Base-by-base conservation (phyloP, 192 early-diverging fungal species). In the Entophlyctis helioformis region DNA sequence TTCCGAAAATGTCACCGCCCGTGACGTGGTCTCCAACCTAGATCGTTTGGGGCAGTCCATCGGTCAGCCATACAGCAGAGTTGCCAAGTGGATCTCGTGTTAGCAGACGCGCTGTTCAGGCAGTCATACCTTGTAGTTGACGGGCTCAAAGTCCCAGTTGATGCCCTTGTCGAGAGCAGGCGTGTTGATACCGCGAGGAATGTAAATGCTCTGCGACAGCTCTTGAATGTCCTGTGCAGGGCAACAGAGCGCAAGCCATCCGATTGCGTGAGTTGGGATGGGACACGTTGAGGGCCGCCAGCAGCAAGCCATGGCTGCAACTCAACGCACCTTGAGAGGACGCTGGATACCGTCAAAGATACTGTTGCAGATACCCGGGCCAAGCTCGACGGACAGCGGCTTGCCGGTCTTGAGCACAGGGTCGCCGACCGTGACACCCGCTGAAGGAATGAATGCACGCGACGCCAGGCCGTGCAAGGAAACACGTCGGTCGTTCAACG, bases 331-430 rank as follows among this genome's bases (percentile, higher is more conserved):
- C 71, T 91, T 87, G 44, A 99, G 72, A 21, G 96, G 96, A 53
- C 96, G 83, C 65, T 99, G 96, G 63, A 99, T 99, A 57, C 96
- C 96, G 55, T 99, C 96, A 62, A 87, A 99, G 49, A 96, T 99
- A 72, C 93, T 96, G 51, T 80, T 77, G 75, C 82, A 84, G 41
- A 66, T 79, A 69, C 94, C 96, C 53, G 96, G 96, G 10, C 96
- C 96, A 31, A 99, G 79, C 64, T 99, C 96, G 39, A 95, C 93
- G 1, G 93, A 97, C 45, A 99, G 68, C 23, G 96, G 96, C 66
- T 95, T 94, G 50, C 96, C 92, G 32, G 96, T 94, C 63, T 83
- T 81, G 23, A 99, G 79, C 27, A 99, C 96, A 6, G 96, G 96
- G 73, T 99, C 96, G 33, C 96, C 96, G 39, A 99, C 92, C 20